Base-by-base conservation (phyloP, 2,329 filamentous ascomycete species). In the Trichoderma koningii region DNA sequence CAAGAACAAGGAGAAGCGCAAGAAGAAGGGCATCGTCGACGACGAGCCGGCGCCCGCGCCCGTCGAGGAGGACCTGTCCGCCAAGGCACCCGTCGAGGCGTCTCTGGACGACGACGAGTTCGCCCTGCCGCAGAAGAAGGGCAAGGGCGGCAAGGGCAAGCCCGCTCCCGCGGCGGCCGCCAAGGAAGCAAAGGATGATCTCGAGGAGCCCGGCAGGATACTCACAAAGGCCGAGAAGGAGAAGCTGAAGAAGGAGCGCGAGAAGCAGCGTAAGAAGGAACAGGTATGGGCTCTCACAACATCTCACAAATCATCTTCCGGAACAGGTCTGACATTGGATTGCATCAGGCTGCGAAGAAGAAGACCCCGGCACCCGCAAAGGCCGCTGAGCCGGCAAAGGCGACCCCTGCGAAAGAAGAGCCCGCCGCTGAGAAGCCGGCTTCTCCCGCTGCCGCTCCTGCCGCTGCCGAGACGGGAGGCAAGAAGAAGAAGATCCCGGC, bases 151-250 rank as follows among this genome's bases (percentile, higher is more conserved):
- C 23, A 66, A 66, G 50, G 74, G 78, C 72, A 76, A 82, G 74
- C 76, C 76, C 73, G 68, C 68, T 10, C 50, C 51, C 17, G 52
- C 62, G 9, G 10, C 63, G 26, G 74, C 77, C 19, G 76, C 81
- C 55, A 76, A 78, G 17, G 82, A 83, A 41, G 83, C 81, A 2
- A 83, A 82, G 21, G 83, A 82, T 19, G 82, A 63, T 12, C 50
- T 79, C 12, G 86, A 77, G 7, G 83, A 82, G 12, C 83, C 82
- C 66, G 89, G 89, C 51, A 86, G 88, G 63, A 84, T 98, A 55
- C 88, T 98, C 80, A 96, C 92, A 45, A 99, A 98, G 86, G 95
- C 96, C 66, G 93, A 99, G 81, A 99, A 99, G 82, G 95, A 99
- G 78, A 96, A 92, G 79, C 84, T 94, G 74, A 98, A 94, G 85